These are phyloP conservation scores for Capsicum pubescens DNA, from an alignment of 257 asterid genomes.

Conservation along the genomic window DNA sequence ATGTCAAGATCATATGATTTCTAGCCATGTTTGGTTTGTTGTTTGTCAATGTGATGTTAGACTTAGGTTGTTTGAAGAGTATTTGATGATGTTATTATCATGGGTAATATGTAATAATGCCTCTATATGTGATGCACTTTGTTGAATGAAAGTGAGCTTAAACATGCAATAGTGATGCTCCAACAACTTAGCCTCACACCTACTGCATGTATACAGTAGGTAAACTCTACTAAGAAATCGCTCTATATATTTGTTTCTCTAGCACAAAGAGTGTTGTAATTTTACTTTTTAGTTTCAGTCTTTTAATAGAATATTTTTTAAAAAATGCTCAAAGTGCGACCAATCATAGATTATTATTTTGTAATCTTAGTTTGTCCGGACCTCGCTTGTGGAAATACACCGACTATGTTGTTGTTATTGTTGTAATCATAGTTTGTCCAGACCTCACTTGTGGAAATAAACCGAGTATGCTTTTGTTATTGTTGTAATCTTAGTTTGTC, in stretches of 20 bases:
- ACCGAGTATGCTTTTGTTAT: too few relatives aligned
- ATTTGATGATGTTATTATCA: conserved; percentile 2
- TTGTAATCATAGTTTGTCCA: not conserved
- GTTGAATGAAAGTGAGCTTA: conserved; percentile 9
- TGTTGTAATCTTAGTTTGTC: not conserved
- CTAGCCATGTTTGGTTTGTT: not conserved
- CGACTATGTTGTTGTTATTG: too few relatives aligned
- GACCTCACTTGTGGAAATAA: too few relatives aligned
- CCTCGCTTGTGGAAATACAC: too few relatives aligned
- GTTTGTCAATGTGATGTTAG: not conserved
- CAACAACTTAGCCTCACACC: conserved; percentile 16
- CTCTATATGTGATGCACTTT: not conserved
- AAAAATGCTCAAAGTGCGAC: not conserved
- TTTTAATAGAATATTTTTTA: too few relatives aligned
- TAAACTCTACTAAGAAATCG: not conserved
- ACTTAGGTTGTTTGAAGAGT: not conserved
- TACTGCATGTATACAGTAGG: conserved; percentile 12
- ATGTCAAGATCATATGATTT: not conserved
- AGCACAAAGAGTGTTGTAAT: conserved; percentile 4
- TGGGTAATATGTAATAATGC: conserved; percentile 16
- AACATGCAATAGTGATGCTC: conserved; percentile 10
- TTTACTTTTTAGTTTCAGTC: not conserved
- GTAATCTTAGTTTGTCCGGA: not conserved
- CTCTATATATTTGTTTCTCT: conserved; percentile 11
- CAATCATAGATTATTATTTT: not conserved